Conservation (phyloP, 73 alveolate species). For the Loxodes magnus region DNA sequence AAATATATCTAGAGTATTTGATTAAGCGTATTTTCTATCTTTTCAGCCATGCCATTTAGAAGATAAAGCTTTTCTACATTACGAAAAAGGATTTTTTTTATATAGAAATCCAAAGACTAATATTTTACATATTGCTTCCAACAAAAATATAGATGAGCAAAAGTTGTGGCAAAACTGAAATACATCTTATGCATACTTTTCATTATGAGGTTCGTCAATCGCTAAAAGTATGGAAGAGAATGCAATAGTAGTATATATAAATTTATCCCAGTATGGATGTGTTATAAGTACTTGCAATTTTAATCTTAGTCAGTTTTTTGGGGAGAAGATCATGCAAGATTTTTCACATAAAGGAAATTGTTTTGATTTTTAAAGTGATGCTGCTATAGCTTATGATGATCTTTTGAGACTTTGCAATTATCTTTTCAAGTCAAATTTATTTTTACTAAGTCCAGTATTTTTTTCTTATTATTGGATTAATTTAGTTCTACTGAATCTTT, state of each 20-base stretch:
- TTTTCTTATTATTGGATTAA: background rate
- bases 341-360: background rate
- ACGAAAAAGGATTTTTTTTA: no score
- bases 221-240: constrained; percentile 28
- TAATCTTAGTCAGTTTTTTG: background rate
- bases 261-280: constrained; percentile 36
- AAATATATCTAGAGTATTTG: no score
- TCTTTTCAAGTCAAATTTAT: background rate
- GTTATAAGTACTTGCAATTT: background rate
- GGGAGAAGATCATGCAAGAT: background rate
- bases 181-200: constrained; percentile 18
- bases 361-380: no score
- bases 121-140: constrained; percentile 22
- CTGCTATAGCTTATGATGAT: no score
- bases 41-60: no score
- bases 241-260: constrained; percentile 30
- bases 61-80: no score
- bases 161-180: constrained; percentile 9
- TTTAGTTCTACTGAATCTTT: background rate
- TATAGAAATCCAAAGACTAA: constrained; percentile 37
- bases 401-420: background rate
- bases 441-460: background rate
- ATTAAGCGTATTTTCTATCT: no score
- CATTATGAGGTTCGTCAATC: constrained; percentile 31
- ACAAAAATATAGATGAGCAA: constrained; percentile 18